phyloP scores from a whole-genome alignment of 1,284 basidiomycete species.

The Rhodotorula sp. region DNA sequence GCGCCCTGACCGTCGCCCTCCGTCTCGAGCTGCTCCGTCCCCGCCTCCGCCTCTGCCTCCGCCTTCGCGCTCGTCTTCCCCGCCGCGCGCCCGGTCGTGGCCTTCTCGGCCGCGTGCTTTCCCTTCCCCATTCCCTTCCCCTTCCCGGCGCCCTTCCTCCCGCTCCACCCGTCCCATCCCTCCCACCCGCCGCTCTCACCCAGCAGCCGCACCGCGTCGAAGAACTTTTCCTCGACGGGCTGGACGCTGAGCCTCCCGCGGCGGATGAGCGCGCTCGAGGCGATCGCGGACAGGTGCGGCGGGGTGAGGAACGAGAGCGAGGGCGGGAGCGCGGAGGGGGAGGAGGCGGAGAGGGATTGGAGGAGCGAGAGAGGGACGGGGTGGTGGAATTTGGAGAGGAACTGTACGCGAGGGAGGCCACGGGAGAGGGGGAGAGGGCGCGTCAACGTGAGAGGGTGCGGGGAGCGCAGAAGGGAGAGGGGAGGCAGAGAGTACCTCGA shows the following conservation, averaged over 20 bases:
- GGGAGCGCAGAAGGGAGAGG: not conserved
- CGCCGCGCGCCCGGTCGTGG: not conserved
- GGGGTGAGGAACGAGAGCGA: constrained; percentile 53
- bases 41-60: not conserved
- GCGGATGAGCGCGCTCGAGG: constrained; percentile 77
- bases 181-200: constrained; percentile 67
- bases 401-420: constrained; percentile 64
- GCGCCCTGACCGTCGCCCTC: too few relatives aligned
- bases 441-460: not conserved
- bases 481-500: constrained; percentile 15
- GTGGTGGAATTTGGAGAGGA: constrained; percentile 60
- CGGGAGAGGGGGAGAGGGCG: not conserved
- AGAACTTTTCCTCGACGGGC: constrained; percentile 70
- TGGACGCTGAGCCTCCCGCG: constrained; percentile 87
- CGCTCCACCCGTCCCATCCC: constrained; percentile 35
- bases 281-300: constrained; percentile 52
- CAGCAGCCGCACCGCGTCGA: constrained; percentile 65
- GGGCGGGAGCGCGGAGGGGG: constrained; percentile 61
- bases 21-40: too few relatives aligned
- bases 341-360: constrained; percentile 61
- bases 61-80: not conserved
- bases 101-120: not conserved
- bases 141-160: not conserved
- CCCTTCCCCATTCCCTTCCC: not conserved
- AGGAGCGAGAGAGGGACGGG: constrained; percentile 79